A percentile compares a stretch with the other conserved stretches of the same genome.
phyloP scores from a whole-genome alignment of 192 early-diverging fungal species.

The Umbelopsis isabellina region DNA sequence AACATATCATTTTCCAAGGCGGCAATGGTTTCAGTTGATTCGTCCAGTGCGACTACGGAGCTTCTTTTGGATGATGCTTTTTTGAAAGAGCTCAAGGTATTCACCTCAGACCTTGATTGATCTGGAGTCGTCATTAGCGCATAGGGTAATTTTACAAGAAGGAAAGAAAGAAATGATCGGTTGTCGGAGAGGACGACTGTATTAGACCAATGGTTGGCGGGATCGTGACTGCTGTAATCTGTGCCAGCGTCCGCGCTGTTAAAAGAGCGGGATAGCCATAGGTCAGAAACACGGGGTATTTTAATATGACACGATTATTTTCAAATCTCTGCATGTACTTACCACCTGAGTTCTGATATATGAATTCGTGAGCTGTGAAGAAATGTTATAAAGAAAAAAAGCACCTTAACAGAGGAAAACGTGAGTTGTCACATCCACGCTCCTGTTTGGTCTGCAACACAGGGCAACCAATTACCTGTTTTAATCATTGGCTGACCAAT shows the following conservation, averaged over 20 bases:
- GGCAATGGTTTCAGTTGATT: background rate
- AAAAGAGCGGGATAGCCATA: background rate
- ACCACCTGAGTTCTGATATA: too few relatives aligned
- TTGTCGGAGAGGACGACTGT: background rate
- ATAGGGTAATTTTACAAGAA: background rate
- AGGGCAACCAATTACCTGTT: too few relatives aligned
- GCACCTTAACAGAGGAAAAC: too few relatives aligned
- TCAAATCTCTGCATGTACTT: too few relatives aligned
- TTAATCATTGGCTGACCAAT: too few relatives aligned
- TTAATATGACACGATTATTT: too few relatives aligned
- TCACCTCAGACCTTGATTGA: conserved; percentile 1
- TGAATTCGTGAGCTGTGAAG: too few relatives aligned
- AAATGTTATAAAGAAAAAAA: too few relatives aligned
- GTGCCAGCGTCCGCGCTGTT: background rate
- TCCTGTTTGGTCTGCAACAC: too few relatives aligned
- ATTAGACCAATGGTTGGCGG: background rate
- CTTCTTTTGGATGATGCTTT: background rate
- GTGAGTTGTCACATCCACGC: too few relatives aligned
- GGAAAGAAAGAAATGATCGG: background rate
- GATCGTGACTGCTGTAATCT: conserved; percentile 14
- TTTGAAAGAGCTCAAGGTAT: background rate
- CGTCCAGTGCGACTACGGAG: background rate
- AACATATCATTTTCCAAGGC: background rate
- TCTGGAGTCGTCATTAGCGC: background rate
- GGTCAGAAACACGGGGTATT: background rate